Base-by-base conservation (phyloP, 2,329 filamentous ascomycete genomes). In the Albifimbria verrucaria region DNA sequence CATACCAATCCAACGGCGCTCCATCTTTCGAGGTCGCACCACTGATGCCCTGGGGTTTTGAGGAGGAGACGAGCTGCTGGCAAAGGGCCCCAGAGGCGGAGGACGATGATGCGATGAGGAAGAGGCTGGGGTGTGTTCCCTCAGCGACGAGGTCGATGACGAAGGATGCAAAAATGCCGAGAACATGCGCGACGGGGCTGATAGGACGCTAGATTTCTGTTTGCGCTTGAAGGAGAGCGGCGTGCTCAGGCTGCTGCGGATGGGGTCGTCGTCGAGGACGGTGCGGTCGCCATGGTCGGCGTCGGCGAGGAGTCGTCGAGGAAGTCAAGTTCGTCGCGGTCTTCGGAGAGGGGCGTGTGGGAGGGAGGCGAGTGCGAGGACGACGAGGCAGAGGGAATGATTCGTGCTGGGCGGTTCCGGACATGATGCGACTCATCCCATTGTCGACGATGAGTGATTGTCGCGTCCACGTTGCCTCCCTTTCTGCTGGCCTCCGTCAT, bases 1-100 rank as follows among this genome's bases (percentile, higher is more conserved):
- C 81, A 67, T 95, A 89, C 93, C 93, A 97, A 70, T 97, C 93
- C 45, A 79, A 68, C 4, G 78, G 71, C 25, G 68, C 65, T 50
- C 72, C 76, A 61, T 83, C 77, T 57, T 83, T 82, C 36, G 67
- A 55, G 7, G 62, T 50, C 7, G 55, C 49, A n/a, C 32, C 32
- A 12, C 6, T 39, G 32, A 12, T n/a, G 32, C 32, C 32, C 12
- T 12, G 32, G 5, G 15, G 41, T 60, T 61, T 51, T 32, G 47
- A 3, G 36, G 56, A 24, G 25, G 57, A 57, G 52, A 52, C 39
- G 50, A 48, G 54, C 4, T 58, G 50, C 59, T 49, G 22, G 50
- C 53, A 24, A 57, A 23, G 57, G 51, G 39, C 49, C 48, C 53
- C 36, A 41, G 57, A 17, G 18, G 59, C 52, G 7, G 59, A 53